Evolutionary conservation across 345 rosid species (phyloP).

Genomic region (Lepidium sativum): DNA sequence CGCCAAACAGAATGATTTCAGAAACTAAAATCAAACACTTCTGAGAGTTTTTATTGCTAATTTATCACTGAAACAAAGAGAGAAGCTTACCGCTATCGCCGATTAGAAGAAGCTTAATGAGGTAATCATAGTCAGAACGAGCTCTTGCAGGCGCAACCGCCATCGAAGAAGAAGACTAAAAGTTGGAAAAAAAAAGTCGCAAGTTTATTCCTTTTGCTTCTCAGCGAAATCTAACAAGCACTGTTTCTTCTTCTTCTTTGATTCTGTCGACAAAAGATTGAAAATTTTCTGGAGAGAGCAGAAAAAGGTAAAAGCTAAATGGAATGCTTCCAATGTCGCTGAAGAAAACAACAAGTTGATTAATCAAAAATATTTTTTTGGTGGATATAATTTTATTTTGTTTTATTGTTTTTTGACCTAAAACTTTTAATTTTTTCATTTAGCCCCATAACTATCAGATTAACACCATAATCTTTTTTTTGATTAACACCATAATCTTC

Average conservation of each 20-base stretch:
- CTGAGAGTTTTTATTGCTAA: no score
- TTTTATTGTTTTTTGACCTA: background rate
- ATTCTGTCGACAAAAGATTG: background rate
- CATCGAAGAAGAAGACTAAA: constrained; percentile 28
- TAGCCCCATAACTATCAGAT: background rate
- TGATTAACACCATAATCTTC: background rate
- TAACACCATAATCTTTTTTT: no score
- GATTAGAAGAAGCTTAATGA: constrained; percentile 69
- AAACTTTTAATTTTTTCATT: background rate
- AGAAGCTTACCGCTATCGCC: constrained; percentile 60
- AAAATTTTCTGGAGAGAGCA: constrained; percentile 4
- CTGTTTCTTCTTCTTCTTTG: background rate
- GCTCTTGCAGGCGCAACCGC: constrained; percentile 78
- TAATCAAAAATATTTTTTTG: background rate
- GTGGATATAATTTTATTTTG: background rate
- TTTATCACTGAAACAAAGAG: no score
- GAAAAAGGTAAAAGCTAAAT: background rate
- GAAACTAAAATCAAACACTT: background rate
- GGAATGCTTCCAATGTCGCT: constrained; percentile 6
- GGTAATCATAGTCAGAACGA: constrained; percentile 71
- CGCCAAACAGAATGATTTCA: background rate
- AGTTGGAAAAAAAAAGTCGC: no score
- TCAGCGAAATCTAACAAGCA: no score
- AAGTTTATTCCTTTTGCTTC: no score
- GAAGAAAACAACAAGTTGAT: constrained; percentile 24